phyloP scores from a whole-genome alignment of 176 grass and related monocot species.

The Carex myosuroides region DNA sequence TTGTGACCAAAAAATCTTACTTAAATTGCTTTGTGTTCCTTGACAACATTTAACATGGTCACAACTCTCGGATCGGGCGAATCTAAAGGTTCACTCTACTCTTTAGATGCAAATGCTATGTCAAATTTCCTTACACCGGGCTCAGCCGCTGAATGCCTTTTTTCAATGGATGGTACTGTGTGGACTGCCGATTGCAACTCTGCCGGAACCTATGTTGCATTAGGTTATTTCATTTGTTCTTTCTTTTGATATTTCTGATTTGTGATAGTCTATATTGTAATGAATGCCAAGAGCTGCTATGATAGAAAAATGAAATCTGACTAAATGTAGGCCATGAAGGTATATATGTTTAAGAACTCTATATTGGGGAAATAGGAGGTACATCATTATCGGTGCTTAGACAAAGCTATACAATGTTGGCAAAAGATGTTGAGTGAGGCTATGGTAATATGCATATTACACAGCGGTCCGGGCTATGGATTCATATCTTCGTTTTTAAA shows the following conservation, averaged over 20 bases:
- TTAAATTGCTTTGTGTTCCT: conserved; percentile 10
- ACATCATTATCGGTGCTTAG: no score
- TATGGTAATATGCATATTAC: no score
- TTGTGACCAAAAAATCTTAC: background rate
- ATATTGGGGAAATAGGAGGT: no score
- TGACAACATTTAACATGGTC: conserved; percentile 17
- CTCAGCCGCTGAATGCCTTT: background rate
- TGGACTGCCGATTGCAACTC: conserved; percentile 15
- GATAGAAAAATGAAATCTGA: no score
- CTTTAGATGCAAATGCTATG: background rate
- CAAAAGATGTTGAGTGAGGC: no score
- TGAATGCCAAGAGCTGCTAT: no score
- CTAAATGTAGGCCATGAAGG: background rate
- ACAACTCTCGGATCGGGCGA: conserved; percentile 6
- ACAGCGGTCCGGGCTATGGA: no score
- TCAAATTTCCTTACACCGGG: background rate
- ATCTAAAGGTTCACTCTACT: conserved; percentile 11
- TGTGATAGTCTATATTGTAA: no score
- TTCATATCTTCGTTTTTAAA: no score
- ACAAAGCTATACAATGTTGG: no score
- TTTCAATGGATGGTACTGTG: background rate
- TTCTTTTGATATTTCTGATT: background rate
- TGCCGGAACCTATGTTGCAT: background rate
- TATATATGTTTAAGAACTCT: background rate
- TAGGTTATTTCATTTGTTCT: conserved; percentile 2